phyloP scores from a whole-genome alignment of 2,329 filamentous ascomycete genomes.

The Ceratocystis huliohia region DNA sequence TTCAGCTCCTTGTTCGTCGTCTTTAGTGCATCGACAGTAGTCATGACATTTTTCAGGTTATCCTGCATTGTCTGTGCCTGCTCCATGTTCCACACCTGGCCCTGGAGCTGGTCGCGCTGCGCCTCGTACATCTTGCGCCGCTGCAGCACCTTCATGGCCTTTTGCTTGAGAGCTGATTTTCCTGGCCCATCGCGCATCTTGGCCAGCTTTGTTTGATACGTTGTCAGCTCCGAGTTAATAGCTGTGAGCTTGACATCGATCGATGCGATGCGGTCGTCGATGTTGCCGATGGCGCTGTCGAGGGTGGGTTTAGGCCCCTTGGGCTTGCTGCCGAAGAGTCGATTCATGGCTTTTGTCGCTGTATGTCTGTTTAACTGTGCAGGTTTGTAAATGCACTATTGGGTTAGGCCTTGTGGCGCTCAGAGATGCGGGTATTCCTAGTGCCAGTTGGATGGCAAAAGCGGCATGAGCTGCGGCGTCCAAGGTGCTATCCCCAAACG shows the following conservation, averaged over 20 bases:
- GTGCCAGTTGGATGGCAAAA: no score
- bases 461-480: no score
- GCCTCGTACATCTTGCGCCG: conserved; percentile 88
- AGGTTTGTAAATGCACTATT: not conserved
- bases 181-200: conserved; percentile 95
- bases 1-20: conserved; percentile 85
- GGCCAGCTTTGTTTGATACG: conserved; percentile 74
- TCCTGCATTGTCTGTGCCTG: conserved; percentile 97
- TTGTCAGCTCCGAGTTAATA: conserved; percentile 76
- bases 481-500: no score
- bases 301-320: conserved; percentile 83
- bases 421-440: not conserved
- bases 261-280: conserved; percentile 69
- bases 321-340: conserved; percentile 81
- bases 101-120: conserved; percentile 84
- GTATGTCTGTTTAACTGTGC: not conserved
- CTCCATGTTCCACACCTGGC: conserved; percentile 98
- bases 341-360: conserved; percentile 59
- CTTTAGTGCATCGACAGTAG: conserved; percentile 94
- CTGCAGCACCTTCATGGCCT: conserved; percentile 86
- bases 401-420: not conserved
- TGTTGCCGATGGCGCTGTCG: conserved; percentile 67
- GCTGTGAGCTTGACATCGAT: conserved; percentile 92
- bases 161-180: conserved; percentile 83
- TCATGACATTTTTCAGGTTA: conserved; percentile 97